These are phyloP conservation scores for Candida cerambycidarum DNA, from an alignment of 805 yeast genomes.

Conservation along the genomic window DNA sequence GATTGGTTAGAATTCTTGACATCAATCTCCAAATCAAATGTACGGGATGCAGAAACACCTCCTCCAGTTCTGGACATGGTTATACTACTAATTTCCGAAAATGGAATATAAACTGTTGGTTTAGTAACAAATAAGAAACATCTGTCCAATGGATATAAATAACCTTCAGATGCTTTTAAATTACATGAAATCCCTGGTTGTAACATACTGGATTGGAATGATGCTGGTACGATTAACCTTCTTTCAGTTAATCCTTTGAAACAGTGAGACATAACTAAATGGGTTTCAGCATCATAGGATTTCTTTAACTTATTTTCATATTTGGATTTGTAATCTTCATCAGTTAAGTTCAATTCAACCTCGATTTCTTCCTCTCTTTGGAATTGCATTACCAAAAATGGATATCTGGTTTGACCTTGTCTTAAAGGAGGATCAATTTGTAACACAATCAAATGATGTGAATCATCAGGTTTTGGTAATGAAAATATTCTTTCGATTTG, in stretches of 20 bases:
- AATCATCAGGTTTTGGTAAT: conserved; percentile 91
- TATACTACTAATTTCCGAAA: conserved; percentile 71
- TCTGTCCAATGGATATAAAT: conserved; percentile 88
- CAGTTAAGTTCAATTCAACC: conserved; percentile 81
- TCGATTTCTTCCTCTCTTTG: conserved; percentile 88
- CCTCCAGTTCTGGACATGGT: conserved; percentile 86
- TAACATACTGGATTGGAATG: conserved; percentile 70
- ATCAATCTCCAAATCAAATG: conserved; percentile 85
- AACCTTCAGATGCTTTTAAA: conserved; percentile 92
- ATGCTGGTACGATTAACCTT: conserved; percentile 80
- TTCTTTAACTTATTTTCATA: conserved; percentile 75
- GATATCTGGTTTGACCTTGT: conserved; percentile 97
- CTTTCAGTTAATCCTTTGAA: conserved; percentile 88
- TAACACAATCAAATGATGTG: conserved; percentile 81
- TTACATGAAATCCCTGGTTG: conserved; percentile 91
- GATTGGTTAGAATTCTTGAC: conserved; percentile 62
- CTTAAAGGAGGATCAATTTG: conserved; percentile 97
- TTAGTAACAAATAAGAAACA: conserved; percentile 89
- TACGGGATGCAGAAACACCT: conserved; percentile 74
- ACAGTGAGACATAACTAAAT: conserved; percentile 82
- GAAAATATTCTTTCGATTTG: conserved; percentile 89
- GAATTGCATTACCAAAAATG: conserved; percentile 87
- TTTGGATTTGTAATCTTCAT: conserved; percentile 72
- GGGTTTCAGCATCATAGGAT: conserved; percentile 80
- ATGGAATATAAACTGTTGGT: conserved; percentile 90